phyloP scores from a whole-genome alignment of 768 basidiomycete genomes.

The Sutorius australiensis region DNA sequence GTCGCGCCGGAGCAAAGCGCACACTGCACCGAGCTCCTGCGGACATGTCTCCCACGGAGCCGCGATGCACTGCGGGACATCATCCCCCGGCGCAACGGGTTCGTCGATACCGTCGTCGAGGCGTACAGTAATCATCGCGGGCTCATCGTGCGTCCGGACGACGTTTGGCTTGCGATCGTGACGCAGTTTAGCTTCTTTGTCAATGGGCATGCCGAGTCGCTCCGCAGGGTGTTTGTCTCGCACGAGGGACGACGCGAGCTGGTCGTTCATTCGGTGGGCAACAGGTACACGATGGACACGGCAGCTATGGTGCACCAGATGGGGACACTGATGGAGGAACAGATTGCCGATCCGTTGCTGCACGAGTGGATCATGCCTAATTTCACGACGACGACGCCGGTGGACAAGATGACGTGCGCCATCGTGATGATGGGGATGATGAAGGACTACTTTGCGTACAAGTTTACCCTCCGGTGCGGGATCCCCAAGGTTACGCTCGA shows the following conservation, averaged over 20 bases:
- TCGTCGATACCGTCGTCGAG: conserved; percentile 34
- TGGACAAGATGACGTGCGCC: conserved; percentile 37
- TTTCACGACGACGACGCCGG: conserved; percentile 43
- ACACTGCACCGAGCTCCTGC: conserved; percentile 26
- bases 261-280: conserved; percentile 17
- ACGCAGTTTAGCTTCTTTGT: conserved; percentile 40
- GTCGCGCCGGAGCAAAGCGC: conserved; percentile 21
- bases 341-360: conserved; percentile 26
- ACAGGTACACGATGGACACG: conserved; percentile 31
- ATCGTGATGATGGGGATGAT: conserved; percentile 42
- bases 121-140: conserved; percentile 36
- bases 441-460: conserved; percentile 40
- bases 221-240: conserved; percentile 31
- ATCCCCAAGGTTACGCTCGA: conserved; percentile 44
- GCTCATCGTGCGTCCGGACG: conserved; percentile 46
- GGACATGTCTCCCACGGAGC: conserved; percentile 23
- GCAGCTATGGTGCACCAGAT: conserved; percentile 24
- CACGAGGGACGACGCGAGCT: conserved; percentile 28
- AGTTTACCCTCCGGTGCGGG: conserved; percentile 33
- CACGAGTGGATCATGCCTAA: conserved; percentile 40
- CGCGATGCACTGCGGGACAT: conserved; percentile 26
- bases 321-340: conserved; percentile 20
- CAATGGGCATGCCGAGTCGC: conserved; percentile 33
- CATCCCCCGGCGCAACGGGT: conserved; percentile 31
- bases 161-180: conserved; percentile 41